Evolutionary conservation across 2,329 filamentous ascomycete genomes (phyloP), one percentile per base, ranked within the genome.

Genomic region (Penicillium aurantiogriseum): DNA sequence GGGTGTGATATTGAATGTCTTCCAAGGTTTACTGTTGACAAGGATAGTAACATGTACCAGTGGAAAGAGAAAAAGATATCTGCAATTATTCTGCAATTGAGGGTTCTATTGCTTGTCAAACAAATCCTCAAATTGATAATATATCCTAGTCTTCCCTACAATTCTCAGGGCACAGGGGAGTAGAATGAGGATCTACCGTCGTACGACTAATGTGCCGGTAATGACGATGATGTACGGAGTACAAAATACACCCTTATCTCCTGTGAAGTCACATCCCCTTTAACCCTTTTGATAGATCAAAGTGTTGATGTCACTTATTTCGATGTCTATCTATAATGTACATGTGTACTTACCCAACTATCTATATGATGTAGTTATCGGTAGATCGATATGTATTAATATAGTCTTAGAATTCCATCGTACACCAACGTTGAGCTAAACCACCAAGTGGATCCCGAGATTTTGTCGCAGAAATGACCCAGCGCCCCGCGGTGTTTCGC

Each of bases 171-270:
- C 45, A 54, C 35, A 39, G 56, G 36, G 11, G 36, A 19, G 49
- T 57, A 42, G 46, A 54, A 59, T 59, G 46, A 59, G 42, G 57
- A 61, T 61, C 53, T 54, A 51, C 57, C 50, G 10, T 38, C 21
- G 21, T 42, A 45, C 38, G 35, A 35, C 50, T 54, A 40, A 49
- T 42, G 47, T 43, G 49, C 57, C 54, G 49, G 48, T 56, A 51
- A 49, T 40, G 44, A 54, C 35, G 19, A 54, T 39, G 35, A 54
- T 21, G 13, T 47, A 29, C 27, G 27, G 27, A 10, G 27, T 31
- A 31, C 29, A 10, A 29, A n/a, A 27, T n/a, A 13, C 38, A 54
- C 21, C 38, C 5, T 43, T 42, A 19, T 54, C 36, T 27, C 43
- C 52, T 42, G 29, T 43, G 29, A 54, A 29, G 29, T 43, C 45